Conservation (phyloP, 2,329 filamentous ascomycete genomes). For the Epichloe brachyelytri region DNA sequence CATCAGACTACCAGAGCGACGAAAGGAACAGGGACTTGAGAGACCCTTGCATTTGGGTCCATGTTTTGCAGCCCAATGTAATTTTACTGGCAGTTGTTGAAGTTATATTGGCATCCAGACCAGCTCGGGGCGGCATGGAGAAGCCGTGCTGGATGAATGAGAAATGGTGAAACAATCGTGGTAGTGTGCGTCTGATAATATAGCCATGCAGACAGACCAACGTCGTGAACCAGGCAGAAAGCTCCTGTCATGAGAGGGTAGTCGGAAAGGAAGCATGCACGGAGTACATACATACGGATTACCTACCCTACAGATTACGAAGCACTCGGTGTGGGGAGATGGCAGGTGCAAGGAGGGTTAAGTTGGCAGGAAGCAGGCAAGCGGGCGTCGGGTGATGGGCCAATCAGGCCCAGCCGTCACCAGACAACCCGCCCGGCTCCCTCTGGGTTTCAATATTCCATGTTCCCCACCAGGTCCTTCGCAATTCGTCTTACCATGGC, state of each 20-base stretch:
- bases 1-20: neutral
- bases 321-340: neutral
- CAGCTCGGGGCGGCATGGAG: neutral
- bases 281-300: no score
- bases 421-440: no score
- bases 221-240: neutral
- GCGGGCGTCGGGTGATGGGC: no score
- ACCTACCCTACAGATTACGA: no score
- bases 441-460: no score
- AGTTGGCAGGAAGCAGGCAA: no score
- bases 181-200: neutral
- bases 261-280: neutral
- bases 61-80: conserved; percentile 1
- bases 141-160: neutral
- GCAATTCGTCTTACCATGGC: neutral
- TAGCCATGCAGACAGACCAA: neutral
- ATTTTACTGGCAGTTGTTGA: neutral
- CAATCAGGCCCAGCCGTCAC: no score
- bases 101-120: neutral
- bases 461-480: neutral
- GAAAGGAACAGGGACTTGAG: neutral
- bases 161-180: neutral
- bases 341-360: neutral
- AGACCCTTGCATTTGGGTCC: neutral
- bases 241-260: neutral